phyloP scores from a whole-genome alignment of 805 yeast species.

The Wickerhamomyces strasburgensis region DNA sequence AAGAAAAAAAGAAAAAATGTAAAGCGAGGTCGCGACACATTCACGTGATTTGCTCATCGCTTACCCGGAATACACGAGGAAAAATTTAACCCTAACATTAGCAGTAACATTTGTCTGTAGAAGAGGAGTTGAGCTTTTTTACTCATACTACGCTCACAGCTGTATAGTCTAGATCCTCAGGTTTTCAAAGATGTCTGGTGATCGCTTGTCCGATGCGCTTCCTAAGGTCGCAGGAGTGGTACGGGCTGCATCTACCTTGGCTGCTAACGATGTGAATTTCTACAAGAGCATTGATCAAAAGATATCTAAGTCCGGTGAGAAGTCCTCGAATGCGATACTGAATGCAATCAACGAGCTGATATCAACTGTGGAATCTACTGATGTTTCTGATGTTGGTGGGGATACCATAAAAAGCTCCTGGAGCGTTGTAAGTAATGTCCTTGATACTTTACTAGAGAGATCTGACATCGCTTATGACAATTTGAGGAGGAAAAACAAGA shows the following conservation, averaged over 20 bases:
- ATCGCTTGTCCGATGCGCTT: conserved; percentile 20
- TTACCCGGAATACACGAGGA: not conserved
- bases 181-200: not conserved
- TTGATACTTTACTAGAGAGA: conserved; percentile 73
- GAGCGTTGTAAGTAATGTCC: conserved; percentile 53
- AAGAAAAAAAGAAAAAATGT: no score
- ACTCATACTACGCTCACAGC: no score
- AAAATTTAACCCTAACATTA: not conserved
- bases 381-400: conserved; percentile 27
- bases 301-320: conserved; percentile 35
- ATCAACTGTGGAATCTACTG: conserved; percentile 28
- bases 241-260: conserved; percentile 63
- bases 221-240: conserved; percentile 52
- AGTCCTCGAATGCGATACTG: conserved; percentile 38
- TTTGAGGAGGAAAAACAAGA: conserved; percentile 16
- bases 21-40: no score
- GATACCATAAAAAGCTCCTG: conserved; percentile 48
- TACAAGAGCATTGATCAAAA: conserved; percentile 55
- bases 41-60: not conserved
- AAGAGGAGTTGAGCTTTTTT: no score
- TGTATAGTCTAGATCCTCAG: no score
- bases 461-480: conserved; percentile 65
- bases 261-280: conserved; percentile 78
- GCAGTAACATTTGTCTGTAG: no score
- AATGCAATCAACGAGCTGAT: conserved; percentile 43